Base-by-base conservation (phyloP, 2,329 filamentous ascomycete species). In the Paraphaeosphaeria sporulosa region DNA sequence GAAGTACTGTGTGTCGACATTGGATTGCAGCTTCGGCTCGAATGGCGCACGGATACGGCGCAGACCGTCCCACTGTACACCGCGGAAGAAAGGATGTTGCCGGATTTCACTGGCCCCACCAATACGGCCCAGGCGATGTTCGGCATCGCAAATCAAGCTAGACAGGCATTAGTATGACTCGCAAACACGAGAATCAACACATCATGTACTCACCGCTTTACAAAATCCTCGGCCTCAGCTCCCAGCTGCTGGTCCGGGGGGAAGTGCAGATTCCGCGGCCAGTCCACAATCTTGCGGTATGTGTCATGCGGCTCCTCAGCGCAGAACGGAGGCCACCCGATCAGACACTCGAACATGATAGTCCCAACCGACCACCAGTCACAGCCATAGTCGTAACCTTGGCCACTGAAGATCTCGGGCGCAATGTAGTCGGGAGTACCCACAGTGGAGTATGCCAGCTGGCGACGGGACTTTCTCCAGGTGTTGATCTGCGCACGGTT, bases 321-420 rank as follows among this genome's bases (percentile, higher is more conserved):
- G 78, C 95, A 99, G 86, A 99, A 99, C 32, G 95, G 95, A 57
- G 95, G 95, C 95, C 95, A 99, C 71, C 95, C 95, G 63, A 99
- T 93, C 68, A 99, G 85, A 79, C 95, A 99, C 80, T 99, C 95
- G 73, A 98, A 99, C 95, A 99, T 98, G 81, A 99, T 99, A 47
- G 95, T 97, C 55, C 95, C 95, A 52, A 99, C 86, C 23, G 92
- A 96, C 95, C 95, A 99, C 95, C 95, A 99, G 83, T 99, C 95
- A 78, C 95, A 99, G 76, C 96, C 90, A 73, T 94, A 97, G 60
- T 93, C 92, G 82, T 99, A 99, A 51, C 95, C 95, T 73, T 96
- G 92, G 19, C 94, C 94, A 49, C 92, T 96, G 79, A 99, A 98
- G 71, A 99, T 98, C 78, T 99, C 95, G 2, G 95, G 95, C 1